Conservation (phyloP, 257 asterid genomes). For the Echium plantagineum region DNA sequence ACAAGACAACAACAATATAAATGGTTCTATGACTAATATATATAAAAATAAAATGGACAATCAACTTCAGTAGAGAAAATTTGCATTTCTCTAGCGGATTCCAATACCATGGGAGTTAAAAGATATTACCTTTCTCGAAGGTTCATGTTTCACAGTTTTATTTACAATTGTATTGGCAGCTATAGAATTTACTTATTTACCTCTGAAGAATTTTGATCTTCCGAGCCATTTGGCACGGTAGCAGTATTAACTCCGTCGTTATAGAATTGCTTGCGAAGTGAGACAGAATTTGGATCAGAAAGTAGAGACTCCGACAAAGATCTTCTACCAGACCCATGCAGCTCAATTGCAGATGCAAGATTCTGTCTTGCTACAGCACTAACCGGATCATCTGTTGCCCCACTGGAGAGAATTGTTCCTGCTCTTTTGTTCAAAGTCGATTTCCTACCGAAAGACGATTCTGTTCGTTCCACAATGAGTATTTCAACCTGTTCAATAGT, state of each 20-base stretch:
- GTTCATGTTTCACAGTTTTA: background rate
- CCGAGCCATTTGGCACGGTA: constrained; percentile 41
- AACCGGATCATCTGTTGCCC: constrained; percentile 33
- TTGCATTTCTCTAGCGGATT: no score
- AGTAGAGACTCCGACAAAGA: constrained; percentile 83
- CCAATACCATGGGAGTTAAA: no score
- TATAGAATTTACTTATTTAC: constrained; percentile 20
- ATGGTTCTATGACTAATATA: background rate
- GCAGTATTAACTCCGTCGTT: constrained; percentile 45
- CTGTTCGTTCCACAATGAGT: constrained; percentile 72
- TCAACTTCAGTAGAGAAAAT: no score
- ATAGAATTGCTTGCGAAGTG: constrained; percentile 78
- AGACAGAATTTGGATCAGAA: constrained; percentile 52
- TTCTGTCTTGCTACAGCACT: constrained; percentile 57
- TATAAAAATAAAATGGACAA: background rate
- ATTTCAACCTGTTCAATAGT: constrained; percentile 62
- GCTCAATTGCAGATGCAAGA: constrained; percentile 68
- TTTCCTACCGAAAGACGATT: constrained; percentile 51
- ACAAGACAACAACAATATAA: no score
- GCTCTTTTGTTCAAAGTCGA: constrained; percentile 82
- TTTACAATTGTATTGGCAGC: background rate
- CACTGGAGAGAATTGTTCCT: constrained; percentile 48
- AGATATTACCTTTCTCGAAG: no score
- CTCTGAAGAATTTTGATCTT: constrained; percentile 35
- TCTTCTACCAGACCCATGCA: constrained; percentile 89